phyloP scores from a whole-genome alignment of 192 early-diverging fungal species.

The Entomortierella chlamydospora region DNA sequence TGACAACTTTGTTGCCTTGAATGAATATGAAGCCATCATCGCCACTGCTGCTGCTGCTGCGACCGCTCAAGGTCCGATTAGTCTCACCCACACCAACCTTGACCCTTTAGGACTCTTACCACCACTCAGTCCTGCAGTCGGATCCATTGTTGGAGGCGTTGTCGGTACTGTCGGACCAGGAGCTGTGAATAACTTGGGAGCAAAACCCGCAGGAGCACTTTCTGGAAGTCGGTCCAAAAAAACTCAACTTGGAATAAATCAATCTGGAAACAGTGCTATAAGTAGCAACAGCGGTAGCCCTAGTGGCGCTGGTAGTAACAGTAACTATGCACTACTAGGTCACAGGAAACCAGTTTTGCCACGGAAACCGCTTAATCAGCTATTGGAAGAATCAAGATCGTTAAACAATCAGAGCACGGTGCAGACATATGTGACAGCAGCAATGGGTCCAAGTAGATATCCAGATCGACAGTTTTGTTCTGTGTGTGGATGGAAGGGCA shows the following conservation, averaged over 20 bases:
- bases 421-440: constrained; percentile 54
- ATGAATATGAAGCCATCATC: constrained; percentile 63
- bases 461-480: constrained; percentile 70
- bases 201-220: constrained; percentile 18
- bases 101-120: constrained; percentile 36
- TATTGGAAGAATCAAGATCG: constrained; percentile 39
- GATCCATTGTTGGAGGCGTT: constrained; percentile 43
- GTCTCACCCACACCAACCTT: constrained; percentile 43
- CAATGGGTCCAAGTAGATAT: constrained; percentile 48
- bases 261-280: neutral
- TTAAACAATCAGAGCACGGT: neutral
- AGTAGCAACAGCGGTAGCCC: neutral
- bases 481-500: constrained; percentile 71
- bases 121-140: constrained; percentile 31
- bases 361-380: constrained; percentile 39
- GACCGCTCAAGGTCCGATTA: constrained; percentile 39
- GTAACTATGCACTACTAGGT: neutral
- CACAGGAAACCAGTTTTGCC: constrained; percentile 30
- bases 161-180: constrained; percentile 42
- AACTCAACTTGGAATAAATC: neutral
- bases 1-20: constrained; percentile 64
- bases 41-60: constrained; percentile 57
- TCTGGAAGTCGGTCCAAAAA: constrained; percentile 41
- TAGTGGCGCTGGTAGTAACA: neutral
- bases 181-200: neutral